Conservation (phyloP, 352 stramenopile species). For the Globisporangium cystogenes region DNA sequence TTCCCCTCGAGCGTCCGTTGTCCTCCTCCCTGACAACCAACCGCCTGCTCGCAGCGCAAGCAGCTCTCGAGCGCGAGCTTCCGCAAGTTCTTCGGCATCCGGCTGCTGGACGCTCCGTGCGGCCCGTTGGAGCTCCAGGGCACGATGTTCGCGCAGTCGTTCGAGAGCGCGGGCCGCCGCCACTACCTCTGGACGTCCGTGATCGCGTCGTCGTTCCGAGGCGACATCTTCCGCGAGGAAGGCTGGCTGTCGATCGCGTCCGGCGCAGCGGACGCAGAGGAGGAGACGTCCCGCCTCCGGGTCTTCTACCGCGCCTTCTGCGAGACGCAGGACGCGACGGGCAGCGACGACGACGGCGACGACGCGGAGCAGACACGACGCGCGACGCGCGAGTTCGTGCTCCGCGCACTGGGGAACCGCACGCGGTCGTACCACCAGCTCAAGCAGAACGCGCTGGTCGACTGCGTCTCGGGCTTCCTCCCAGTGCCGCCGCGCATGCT, state of each 20-base stretch:
- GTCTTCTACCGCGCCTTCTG: background rate
- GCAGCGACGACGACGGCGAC: background rate
- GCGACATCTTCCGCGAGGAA: background rate
- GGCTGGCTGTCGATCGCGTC: background rate
- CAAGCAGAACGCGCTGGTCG: conserved; percentile 5
- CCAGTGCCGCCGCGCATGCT: background rate
- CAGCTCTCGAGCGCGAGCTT: background rate
- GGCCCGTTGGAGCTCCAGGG: background rate
- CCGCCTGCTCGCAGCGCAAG: background rate
- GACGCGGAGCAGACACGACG: background rate
- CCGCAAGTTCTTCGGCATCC: background rate
- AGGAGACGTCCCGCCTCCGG: background rate
- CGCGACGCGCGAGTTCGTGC: conserved; percentile 1
- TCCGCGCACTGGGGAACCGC: background rate
- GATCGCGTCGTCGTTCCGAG: background rate
- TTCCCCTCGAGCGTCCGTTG: too few species aligned
- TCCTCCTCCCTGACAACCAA: too few species aligned
- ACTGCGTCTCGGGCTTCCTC: background rate
- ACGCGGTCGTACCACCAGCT: conserved; percentile 9
- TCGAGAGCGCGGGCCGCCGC: background rate
- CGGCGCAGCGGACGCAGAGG: background rate
- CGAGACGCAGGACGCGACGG: background rate
- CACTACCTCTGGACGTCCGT: conserved; percentile 1
- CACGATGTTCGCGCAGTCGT: background rate
- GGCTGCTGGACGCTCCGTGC: background rate